A percentile compares a stretch with the other conserved stretches of the same genome.
Conservation (phyloP, 2,329 filamentous ascomycete genomes). For the Arthrinium puccinioides region DNA sequence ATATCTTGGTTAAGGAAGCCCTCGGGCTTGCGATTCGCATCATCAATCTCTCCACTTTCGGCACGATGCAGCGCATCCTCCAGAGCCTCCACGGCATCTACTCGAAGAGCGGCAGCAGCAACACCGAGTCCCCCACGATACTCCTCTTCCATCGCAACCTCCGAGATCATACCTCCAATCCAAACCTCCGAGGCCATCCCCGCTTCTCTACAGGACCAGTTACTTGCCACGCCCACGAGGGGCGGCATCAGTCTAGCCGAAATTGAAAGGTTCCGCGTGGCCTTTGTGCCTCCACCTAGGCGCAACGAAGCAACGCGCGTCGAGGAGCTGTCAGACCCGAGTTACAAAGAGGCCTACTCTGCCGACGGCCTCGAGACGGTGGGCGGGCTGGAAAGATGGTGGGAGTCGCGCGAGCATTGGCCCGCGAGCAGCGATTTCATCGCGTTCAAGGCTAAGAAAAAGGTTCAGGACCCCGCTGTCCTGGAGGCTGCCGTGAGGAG, state of each 20-base stretch:
- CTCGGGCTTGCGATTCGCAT: slow-evolving; percentile 12
- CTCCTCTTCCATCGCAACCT: slow-evolving; percentile 15
- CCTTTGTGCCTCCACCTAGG: slow-evolving; percentile 10
- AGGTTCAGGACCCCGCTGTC: slow-evolving; percentile 33
- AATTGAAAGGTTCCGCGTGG: background rate
- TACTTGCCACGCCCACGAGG: too few species aligned
- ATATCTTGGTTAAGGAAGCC: slow-evolving; percentile 20
- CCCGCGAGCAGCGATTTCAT: slow-evolving; percentile 33
- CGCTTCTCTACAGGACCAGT: slow-evolving; percentile 1
- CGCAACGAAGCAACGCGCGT: slow-evolving; percentile 18
- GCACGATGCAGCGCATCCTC: slow-evolving; percentile 11
- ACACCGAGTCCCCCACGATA: slow-evolving; percentile 13
- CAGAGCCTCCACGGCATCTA: background rate
- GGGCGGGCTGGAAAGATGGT: slow-evolving; percentile 42
- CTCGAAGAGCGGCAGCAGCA: background rate
- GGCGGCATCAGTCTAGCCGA: background rate
- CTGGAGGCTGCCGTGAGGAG: slow-evolving; percentile 42
- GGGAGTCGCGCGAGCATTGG: slow-evolving; percentile 48
- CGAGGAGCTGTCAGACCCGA: slow-evolving; percentile 22
- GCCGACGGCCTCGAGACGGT: slow-evolving; percentile 39
- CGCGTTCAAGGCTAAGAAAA: slow-evolving; percentile 32
- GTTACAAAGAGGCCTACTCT: slow-evolving; percentile 40
- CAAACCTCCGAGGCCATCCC: slow-evolving; percentile 1
- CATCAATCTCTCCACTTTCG: slow-evolving; percentile 11
- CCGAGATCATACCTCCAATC: background rate